phyloP scores from a whole-genome alignment of 768 basidiomycete species.

The Mycena epipterygia region DNA sequence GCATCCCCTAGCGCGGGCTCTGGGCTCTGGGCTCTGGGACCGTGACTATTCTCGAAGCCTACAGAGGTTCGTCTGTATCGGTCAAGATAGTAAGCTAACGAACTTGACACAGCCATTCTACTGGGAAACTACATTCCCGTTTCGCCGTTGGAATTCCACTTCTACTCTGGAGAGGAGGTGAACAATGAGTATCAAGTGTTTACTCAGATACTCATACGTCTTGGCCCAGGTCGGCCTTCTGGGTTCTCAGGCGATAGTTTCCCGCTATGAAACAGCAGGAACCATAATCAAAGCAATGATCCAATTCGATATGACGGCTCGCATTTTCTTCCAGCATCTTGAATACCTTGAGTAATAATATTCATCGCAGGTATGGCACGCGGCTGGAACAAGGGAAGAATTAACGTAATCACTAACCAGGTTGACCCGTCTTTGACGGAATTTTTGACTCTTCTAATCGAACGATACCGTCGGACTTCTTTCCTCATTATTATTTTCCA shows the following conservation, averaged over 20 bases:
- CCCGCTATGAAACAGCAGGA: constrained; percentile 52
- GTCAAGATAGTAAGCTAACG: not conserved
- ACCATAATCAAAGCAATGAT: constrained; percentile 56
- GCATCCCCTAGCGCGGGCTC: constrained; percentile 49
- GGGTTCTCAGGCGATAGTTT: constrained; percentile 36
- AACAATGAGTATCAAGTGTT: not conserved
- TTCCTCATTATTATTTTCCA: not conserved
- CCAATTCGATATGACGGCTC: constrained; percentile 45
- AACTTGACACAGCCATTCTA: constrained; percentile 16
- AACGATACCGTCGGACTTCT: constrained; percentile 23
- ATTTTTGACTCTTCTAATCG: constrained; percentile 26
- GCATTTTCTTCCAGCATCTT: not conserved
- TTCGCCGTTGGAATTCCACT: constrained; percentile 50
- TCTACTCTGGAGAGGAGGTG: constrained; percentile 52
- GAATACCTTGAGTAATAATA: not conserved
- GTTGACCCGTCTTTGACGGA: constrained; percentile 24
- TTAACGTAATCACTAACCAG: constrained; percentile 20
- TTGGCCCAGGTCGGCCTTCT: not conserved
- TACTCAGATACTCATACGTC: too few species aligned
- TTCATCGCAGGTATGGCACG: constrained; percentile 25
- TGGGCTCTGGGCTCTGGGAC: constrained; percentile 59
- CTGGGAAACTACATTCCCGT: constrained; percentile 44
- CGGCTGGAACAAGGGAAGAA: constrained; percentile 27
- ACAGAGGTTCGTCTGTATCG: constrained; percentile 50
- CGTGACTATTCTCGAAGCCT: constrained; percentile 65